Evolutionary conservation across 2,329 filamentous ascomycete species (phyloP), one percentile per base, ranked within the genome.

Genomic region (Penicillium sclerotigenum): DNA sequence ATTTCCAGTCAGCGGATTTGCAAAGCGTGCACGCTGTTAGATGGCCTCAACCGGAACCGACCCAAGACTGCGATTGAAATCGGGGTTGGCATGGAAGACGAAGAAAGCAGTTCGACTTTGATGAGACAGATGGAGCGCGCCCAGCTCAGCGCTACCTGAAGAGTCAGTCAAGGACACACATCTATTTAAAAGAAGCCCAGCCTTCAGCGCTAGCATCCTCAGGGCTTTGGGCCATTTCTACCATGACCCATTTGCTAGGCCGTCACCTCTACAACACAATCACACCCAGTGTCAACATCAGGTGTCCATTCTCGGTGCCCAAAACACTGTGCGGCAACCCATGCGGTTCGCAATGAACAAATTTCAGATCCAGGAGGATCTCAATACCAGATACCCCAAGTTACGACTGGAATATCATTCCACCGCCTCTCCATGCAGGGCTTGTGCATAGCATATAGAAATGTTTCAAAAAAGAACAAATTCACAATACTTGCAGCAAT

Each of bases 1-100:
- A 89, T 99, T 74, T 96, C 94, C 2, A 97, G 92, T 66, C 94
- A 99, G 73, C 83, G 85, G 29, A 84, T 97, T 37, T 99, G 94
- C 75, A 96, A 99, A 75, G 94, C 94, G 0, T 99, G 94, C 71
- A 88, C 87, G 59, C 78, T 99, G 42, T 82, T 99, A 3, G 92
- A 97, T 65, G 90, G 89, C 0, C 74, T 99, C 46, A 99, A 99
- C 71, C 97, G 94, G 67, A 84, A 79, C 59, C 68, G 77, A 13
- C 80, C 80, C 31, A 76, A 74, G 64, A 78, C 74, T 8, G 65
- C 71, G 8, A 79, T 80, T 33, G 74, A 78, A 59, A 66, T 77
- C 20, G 67, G 67, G 26, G 65, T 77, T 33, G 71, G 70, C 0
- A 72, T 78, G 59, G 77, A 79, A 48, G 77, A 80, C 46, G 77